Base-by-base conservation (phyloP, 208 protist species). In the Trypanosoma brucei region DNA sequence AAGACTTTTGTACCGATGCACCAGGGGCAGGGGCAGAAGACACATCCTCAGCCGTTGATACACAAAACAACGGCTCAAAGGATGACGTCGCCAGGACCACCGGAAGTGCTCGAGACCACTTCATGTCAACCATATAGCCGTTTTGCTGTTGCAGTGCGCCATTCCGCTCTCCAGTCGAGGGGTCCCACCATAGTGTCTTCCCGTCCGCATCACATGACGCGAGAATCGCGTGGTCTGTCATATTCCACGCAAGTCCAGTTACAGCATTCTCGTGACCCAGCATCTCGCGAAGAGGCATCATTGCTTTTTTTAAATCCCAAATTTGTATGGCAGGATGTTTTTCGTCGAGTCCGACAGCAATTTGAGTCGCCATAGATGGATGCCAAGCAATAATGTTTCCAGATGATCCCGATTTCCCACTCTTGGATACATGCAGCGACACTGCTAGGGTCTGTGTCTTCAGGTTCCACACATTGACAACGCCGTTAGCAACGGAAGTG, bases 291-390 rank as follows among this genome's bases (percentile, higher is more conserved):
- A 95, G 62, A 13, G 98, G 97, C 30, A 86, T 65, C 59, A 94
- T 84, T 11, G 92, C 81, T 50, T 97, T 98, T 62, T 92, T 84
- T 3, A 99, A 74, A 75, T 99, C 97, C 98, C 98, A 99, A 48
- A 98, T 68, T 69, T 98, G 96, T 58, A 99, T 78, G 14, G 97
- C 83, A 53, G 97, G 96, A 54, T 75, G 64, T 1, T 67, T 62
- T 61, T 98, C 96, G 50, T 98, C 96, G 8, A 91, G 91, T 5
- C 94, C 97, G 22, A 97, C 92, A 6, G 95, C 80, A 30, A 99
- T 72, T 53, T 95, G 84, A 50, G 93, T 97, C 8, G 94, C 81
- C 51, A 84, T 83, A 14, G 86, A 83, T 40, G 98, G 98, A 76
- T 98, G 88, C 97, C 98, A 99, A 1, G 91, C 93, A 38, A 98